Evolutionary conservation across 768 basidiomycete species (phyloP), one percentile per base, ranked within the genome.

Genomic region (Leucosporidium yakuticum): DNA sequence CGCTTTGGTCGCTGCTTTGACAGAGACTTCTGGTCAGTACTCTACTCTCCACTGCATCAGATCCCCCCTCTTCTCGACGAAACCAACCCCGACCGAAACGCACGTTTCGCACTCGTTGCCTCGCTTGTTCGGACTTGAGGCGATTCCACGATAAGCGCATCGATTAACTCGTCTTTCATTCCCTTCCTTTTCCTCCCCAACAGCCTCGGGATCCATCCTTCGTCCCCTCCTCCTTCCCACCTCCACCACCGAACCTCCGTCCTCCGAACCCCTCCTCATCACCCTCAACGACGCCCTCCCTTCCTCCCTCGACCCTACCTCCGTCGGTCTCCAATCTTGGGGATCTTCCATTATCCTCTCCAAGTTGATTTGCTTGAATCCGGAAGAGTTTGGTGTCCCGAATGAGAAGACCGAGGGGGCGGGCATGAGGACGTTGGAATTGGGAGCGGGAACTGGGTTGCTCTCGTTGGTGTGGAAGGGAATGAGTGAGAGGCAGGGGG

Each of bases 391-490:
- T 69, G 80, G 79, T 19, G 57, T 73, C 17, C 39, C 39, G 39
- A 44, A 15, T 44, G 39, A 44, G 8, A 44, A 44, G 39, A 44
- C 39, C 39, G 39, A 44, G 39, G 39, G 39, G 2, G 39, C 3
- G 14, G 39, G 39, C 3, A 12, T 44, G 39, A 44, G 39, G 39
- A 15, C 39, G 39, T 44, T 44, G 39, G 90, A 93, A 78, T 83
- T 93, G 23, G 90, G 91, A 6, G 89, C 89, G 0, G 90, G 90
- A 4, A 92, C 91, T 0, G 90, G 90, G 4, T 79, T 92, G 65
- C 81, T 91, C n/a, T 88, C 87, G 72, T 87, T 93, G 71, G 69
- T 66, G 2, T 73, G 69, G 71, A 64, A 67, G 53, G 66, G 61
- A 2, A 69, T 73, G 68, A 66, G 71, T 39, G 72, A 69, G 31